phyloP scores from a whole-genome alignment of 768 basidiomycete genomes.

The Leucocoprinus sp. region DNA sequence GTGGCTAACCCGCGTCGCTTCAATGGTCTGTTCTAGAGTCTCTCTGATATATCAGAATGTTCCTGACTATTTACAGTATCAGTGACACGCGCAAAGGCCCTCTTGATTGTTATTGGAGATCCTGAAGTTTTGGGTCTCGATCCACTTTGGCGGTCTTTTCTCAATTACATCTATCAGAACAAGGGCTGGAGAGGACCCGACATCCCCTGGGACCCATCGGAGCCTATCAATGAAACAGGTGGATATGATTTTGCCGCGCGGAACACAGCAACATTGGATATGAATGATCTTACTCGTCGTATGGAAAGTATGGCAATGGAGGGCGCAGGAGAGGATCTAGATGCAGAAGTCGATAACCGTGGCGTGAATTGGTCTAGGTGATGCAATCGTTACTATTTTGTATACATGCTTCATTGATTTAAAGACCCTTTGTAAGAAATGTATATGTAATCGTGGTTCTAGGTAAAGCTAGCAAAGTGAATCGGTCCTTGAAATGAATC shows the following conservation, averaged over 20 bases:
- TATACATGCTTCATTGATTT: too few relatives aligned
- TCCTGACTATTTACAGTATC: slow-evolving; percentile 32
- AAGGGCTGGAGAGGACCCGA: slow-evolving; percentile 48
- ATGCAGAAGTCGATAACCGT: slow-evolving; percentile 31
- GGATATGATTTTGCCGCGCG: slow-evolving; percentile 31
- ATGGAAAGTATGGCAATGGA: slow-evolving; percentile 25
- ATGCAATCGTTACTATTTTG: too few relatives aligned
- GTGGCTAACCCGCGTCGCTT: slow-evolving; percentile 50
- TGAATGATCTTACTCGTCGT: slow-evolving; percentile 31
- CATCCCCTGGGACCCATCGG: slow-evolving; percentile 42
- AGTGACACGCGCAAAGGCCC: slow-evolving; percentile 51
- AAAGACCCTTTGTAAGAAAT: too few relatives aligned
- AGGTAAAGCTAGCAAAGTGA: too few relatives aligned
- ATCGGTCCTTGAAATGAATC: too few relatives aligned
- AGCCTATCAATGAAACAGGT: slow-evolving; percentile 26
- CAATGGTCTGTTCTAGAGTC: slow-evolving; percentile 37
- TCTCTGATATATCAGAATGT: neutral
- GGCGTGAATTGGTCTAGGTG: slow-evolving; percentile 31
- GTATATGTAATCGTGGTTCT: too few relatives aligned
- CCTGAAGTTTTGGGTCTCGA: slow-evolving; percentile 51
- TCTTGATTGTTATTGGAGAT: slow-evolving; percentile 54
- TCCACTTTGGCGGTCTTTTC: slow-evolving; percentile 52
- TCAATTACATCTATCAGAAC: slow-evolving; percentile 46
- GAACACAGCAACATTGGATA: slow-evolving; percentile 25
- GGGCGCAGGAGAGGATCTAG: slow-evolving; percentile 22